phyloP scores from a whole-genome alignment of 1,139 yeast species.

The Yamadazyma dushanensis region DNA sequence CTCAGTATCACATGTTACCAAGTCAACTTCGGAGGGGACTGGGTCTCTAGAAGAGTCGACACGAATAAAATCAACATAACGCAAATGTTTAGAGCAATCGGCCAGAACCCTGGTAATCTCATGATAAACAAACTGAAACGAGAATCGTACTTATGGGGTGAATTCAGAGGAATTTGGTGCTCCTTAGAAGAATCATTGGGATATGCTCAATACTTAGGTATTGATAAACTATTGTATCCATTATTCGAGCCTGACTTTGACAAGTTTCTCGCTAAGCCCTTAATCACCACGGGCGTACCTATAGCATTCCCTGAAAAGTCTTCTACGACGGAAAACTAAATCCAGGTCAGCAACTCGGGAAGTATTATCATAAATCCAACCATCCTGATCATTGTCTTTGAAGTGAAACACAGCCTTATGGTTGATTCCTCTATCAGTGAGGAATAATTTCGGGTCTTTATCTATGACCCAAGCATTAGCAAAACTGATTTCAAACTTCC shows the following conservation, averaged over 20 bases:
- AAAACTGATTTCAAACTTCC: conserved; percentile 63
- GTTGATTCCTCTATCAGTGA: conserved; percentile 42
- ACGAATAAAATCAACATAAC: too few relatives aligned
- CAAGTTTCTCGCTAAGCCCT: too few relatives aligned
- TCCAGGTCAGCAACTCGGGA: conserved; percentile 25
- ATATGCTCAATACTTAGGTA: conserved; percentile 13
- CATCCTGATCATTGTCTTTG: conserved; percentile 42
- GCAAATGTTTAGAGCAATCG: too few relatives aligned
- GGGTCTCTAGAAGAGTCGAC: too few relatives aligned
- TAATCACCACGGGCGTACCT: conserved; percentile 51
- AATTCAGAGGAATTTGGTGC: too few relatives aligned
- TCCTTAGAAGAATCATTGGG: neutral
- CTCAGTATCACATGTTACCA: too few relatives aligned
- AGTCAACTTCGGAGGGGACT: too few relatives aligned
- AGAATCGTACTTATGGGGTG: too few relatives aligned
- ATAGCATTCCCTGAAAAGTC: conserved; percentile 51
- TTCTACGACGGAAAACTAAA: conserved; percentile 53
- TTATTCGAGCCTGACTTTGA: too few relatives aligned
- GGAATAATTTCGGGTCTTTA: conserved; percentile 51
- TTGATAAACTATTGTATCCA: too few relatives aligned
- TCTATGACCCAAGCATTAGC: conserved; percentile 73
- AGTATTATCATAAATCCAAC: conserved; percentile 43
- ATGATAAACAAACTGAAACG: too few relatives aligned
- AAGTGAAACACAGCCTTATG: conserved; percentile 21
- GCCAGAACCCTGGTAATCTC: too few relatives aligned